Evolutionary conservation across 2,329 filamentous ascomycete species (phyloP).

Genomic region (Aspergillus floridensis): DNA sequence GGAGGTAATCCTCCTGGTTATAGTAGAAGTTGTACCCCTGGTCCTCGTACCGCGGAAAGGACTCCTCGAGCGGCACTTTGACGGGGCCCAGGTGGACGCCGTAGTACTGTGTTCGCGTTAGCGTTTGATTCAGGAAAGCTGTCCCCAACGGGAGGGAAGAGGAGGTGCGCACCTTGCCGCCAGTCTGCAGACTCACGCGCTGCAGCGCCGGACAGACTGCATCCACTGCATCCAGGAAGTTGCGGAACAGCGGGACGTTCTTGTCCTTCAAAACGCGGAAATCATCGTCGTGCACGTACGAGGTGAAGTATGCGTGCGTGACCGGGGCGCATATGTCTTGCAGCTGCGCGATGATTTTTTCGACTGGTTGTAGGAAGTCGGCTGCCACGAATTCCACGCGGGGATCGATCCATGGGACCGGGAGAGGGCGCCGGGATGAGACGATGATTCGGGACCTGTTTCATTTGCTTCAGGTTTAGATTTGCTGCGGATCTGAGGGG

Average conservation of each 20-base stretch:
- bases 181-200: constrained; percentile 30
- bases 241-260: constrained; percentile 33
- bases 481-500: too few relatives aligned
- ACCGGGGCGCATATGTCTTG: constrained; percentile 23
- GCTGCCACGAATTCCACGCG: constrained; percentile 32
- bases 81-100: constrained; percentile 28
- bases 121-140: background rate
- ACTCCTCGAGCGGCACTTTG: constrained; percentile 22
- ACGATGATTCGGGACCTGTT: constrained; percentile 30
- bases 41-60: constrained; percentile 19
- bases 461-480: too few relatives aligned
- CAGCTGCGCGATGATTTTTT: constrained; percentile 20
- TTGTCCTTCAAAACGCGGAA: constrained; percentile 24
- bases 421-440: constrained; percentile 25
- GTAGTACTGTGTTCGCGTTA: constrained; percentile 21
- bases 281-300: constrained; percentile 34
- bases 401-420: constrained; percentile 23
- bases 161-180: constrained; percentile 24
- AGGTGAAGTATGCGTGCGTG: constrained; percentile 36
- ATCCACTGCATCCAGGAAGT: constrained; percentile 32
- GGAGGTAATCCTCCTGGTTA: constrained; percentile 23
- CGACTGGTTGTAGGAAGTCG: constrained; percentile 26
- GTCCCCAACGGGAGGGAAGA: too few relatives aligned
- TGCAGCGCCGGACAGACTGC: constrained; percentile 22
- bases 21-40: constrained; percentile 24